Percentiles rank a stretch among this genome's conserved stretches.
These are phyloP conservation scores for Aspergillus tanneri DNA, from an alignment of 2,329 filamentous ascomycete species.

Conservation along the genomic window DNA sequence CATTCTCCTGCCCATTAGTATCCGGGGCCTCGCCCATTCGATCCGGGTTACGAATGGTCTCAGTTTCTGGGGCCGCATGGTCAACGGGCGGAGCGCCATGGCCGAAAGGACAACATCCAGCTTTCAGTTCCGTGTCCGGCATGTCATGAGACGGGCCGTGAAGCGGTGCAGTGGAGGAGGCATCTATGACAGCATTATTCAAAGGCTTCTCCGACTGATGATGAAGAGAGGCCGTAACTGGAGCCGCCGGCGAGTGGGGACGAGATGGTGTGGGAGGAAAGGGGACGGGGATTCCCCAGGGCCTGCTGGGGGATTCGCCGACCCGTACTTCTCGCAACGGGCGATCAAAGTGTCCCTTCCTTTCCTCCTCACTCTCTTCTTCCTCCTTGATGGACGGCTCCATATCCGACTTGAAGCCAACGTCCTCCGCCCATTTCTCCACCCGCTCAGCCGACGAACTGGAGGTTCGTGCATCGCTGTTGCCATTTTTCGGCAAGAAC, in stretches of 20 bases:
- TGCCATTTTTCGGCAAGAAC: constrained; percentile 64
- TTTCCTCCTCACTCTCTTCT: constrained; percentile 54
- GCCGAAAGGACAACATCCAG: constrained; percentile 39
- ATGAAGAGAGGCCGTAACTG: constrained; percentile 19
- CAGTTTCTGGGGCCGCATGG: constrained; percentile 13
- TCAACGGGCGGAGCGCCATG: constrained; percentile 24
- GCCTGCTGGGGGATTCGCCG: constrained; percentile 87
- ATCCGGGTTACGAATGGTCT: constrained; percentile 16
- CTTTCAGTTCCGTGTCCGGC: constrained; percentile 17
- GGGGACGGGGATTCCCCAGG: constrained; percentile 88
- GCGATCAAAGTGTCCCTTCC: constrained; percentile 76
- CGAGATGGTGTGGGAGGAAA: constrained; percentile 43
- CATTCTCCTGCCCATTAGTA: constrained; percentile 1
- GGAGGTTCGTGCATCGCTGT: constrained; percentile 33
- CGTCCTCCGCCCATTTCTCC: constrained; percentile 79
- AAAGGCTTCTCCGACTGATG: constrained; percentile 16
- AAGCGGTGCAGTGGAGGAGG: constrained; percentile 13
- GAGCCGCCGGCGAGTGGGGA: constrained; percentile 25
- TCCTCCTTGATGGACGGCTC: constrained; percentile 41
- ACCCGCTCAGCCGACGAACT: constrained; percentile 66
- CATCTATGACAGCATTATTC: constrained; percentile 15
- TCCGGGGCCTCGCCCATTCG: constrained; percentile 10
- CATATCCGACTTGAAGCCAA: constrained; percentile 57
- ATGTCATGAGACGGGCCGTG: constrained; percentile 8
- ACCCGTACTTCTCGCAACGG: constrained; percentile 86